Base-by-base conservation (phyloP, 495 filamentous ascomycete genomes). In the Diplogelasinospora grovesii region DNA sequence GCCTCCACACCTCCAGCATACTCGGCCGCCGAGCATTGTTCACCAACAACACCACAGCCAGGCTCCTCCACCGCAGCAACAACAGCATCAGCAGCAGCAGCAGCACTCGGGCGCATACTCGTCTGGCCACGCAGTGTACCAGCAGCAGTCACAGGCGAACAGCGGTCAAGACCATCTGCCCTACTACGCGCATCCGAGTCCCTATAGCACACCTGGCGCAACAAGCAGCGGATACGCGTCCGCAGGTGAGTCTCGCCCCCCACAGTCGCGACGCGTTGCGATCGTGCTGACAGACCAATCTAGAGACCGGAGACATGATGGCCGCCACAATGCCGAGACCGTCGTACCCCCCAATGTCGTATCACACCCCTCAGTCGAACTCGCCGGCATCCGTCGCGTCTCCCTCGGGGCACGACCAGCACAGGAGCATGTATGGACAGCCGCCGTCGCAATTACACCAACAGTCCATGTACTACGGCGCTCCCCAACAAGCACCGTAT, bases 361-460 rank as follows among this genome's bases (percentile, higher is more conserved):
- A 98, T 55, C 87, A 95, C 56, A 95, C 90, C 3, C 89, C 90
- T 11, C 88, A 95, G 67, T 95, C 89, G 19, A 93, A 88, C 62
- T 95, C 92, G 16, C 92, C 92, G 24, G 85, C 86, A n/a, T 95
- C 92, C 41, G 89, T 96, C 45, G 83, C 89, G 39, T 96, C 92
- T 13, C 82, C 85, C 4, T 87, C 90, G 33, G 74, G 76, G 16
- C 87, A 94, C 53, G 92, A 98, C 49, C 89, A 87, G 46, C 86
- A 90, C 68, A 74, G 92, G 46, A 78, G 73, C 47, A 71, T 96
- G 47, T 97, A 95, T 60, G 80, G 77, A 11, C 86, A 87, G 47
- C 85, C 86, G 24, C 67, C 85, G 0, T 80, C 83, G 48, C 85
- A 86, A 66, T 66, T 86, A 46, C 79, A 79, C 33, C 81, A 86